These are phyloP conservation scores for Opeltia flavorubescens DNA, from an alignment of 495 filamentous ascomycete genomes.

Conservation along the genomic window DNA sequence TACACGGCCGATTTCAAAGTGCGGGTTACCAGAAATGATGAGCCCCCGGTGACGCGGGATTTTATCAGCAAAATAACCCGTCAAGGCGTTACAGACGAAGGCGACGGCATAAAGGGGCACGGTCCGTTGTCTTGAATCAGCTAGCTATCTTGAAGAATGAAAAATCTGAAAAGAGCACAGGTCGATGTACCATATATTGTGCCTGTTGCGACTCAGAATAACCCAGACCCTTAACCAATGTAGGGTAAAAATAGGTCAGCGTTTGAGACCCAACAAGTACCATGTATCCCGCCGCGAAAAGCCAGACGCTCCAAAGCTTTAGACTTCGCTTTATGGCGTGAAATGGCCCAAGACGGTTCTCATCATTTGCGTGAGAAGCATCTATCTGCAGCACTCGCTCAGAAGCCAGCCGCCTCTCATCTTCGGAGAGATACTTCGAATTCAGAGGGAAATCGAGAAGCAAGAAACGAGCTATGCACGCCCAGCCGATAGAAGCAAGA, in stretches of 20 bases:
- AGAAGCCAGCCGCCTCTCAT: conserved; percentile 17
- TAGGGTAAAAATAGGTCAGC: conserved; percentile 39
- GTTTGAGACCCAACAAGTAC: conserved; percentile 28
- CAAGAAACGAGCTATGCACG: conserved; percentile 17
- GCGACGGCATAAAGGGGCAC: conserved; percentile 30
- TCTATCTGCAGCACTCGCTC: conserved; percentile 11
- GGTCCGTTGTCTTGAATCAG: conserved; percentile 4
- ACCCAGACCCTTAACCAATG: conserved; percentile 31
- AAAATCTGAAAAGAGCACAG: not conserved
- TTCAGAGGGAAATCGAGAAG: conserved; percentile 23
- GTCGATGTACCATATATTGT: conserved; percentile 27
- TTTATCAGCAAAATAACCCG: conserved; percentile 23
- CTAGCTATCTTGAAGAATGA: not conserved
- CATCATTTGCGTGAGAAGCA: conserved; percentile 12
- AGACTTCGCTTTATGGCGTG: not conserved
- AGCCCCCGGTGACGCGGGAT: conserved; percentile 19
- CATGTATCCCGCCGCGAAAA: conserved; percentile 23
- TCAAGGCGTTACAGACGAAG: conserved; percentile 24
- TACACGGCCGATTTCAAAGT: not conserved
- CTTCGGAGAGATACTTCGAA: conserved; percentile 14
- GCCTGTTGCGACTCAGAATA: conserved; percentile 27
- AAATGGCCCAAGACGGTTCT: conserved; percentile 6
- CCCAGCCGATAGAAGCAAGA: conserved; percentile 10
- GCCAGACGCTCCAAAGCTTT: not conserved
- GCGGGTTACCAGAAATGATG: conserved; percentile 8